Evolutionary conservation across 1,139 yeast genomes (phyloP).

Genomic region (Candida glucosophila): DNA sequence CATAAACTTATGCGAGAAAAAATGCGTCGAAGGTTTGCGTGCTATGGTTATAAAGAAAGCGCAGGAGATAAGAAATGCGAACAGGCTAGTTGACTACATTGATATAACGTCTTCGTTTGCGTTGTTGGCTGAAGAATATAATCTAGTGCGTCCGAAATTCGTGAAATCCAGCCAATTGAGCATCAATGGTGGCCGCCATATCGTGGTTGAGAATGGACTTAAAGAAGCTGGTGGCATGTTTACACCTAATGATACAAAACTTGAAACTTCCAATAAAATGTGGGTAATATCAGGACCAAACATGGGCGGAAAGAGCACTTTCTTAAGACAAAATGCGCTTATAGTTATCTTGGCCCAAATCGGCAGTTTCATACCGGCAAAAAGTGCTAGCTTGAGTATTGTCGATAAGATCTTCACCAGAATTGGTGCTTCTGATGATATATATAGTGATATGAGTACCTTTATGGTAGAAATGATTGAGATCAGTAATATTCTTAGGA

Average conservation of each 20-base stretch:
- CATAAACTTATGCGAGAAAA: slow-evolving; percentile 34
- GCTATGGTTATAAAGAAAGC: slow-evolving; percentile 27
- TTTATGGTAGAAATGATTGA: slow-evolving; percentile 99
- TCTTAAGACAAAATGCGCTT: slow-evolving; percentile 77
- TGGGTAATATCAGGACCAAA: slow-evolving; percentile 94
- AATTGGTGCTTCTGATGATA: slow-evolving; percentile 86
- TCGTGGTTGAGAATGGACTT: slow-evolving; percentile 82
- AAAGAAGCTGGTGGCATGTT: slow-evolving; percentile 42
- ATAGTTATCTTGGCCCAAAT: slow-evolving; percentile 82
- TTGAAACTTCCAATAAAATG: slow-evolving; percentile 17
- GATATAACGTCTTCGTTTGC: slow-evolving; percentile 77
- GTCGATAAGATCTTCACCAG: slow-evolving; percentile 85
- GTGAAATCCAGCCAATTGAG: slow-evolving; percentile 36
- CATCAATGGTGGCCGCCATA: slow-evolving; percentile 62
- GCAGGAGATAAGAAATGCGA: slow-evolving; percentile 33
- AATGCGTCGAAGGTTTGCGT: slow-evolving; percentile 35
- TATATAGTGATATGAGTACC: slow-evolving; percentile 79
- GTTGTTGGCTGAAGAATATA: slow-evolving; percentile 52
- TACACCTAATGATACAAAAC: slow-evolving; percentile 49
- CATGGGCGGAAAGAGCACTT: slow-evolving; percentile 97
- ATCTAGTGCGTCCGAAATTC: slow-evolving; percentile 60
- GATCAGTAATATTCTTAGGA: slow-evolving; percentile 66
- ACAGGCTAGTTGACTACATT: slow-evolving; percentile 50
- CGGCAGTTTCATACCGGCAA: slow-evolving; percentile 85
- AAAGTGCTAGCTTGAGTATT: slow-evolving; percentile 59